Percentiles rank a stretch among this genome's conserved stretches.
Conservation (phyloP, 768 basidiomycete species). For the Boletus tylopilopsis region DNA sequence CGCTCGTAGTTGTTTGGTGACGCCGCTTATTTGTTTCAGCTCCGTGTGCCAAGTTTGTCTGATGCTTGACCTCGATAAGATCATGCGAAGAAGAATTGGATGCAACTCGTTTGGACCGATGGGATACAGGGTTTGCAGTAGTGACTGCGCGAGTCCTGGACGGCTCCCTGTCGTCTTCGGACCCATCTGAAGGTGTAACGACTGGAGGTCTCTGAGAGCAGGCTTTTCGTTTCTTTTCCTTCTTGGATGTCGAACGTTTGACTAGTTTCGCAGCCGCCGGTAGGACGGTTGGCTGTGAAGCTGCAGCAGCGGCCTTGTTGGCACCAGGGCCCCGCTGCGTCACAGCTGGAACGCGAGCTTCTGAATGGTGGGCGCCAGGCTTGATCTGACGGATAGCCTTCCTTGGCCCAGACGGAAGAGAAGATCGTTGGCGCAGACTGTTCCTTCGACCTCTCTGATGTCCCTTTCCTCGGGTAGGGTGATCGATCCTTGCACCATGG, state of each 20-base stretch:
- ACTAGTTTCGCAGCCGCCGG: not conserved
- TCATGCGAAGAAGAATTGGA: not conserved
- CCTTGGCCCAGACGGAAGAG: not conserved
- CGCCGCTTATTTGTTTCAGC: not conserved
- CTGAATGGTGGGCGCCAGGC: not conserved
- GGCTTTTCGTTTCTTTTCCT: conserved; percentile 21
- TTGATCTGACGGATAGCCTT: not conserved
- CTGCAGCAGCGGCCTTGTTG: not conserved
- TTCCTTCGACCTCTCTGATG: not conserved
- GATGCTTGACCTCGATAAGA: not conserved
- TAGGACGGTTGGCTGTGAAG: not conserved
- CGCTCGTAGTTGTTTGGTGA: not conserved
- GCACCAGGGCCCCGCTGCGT: too few species aligned
- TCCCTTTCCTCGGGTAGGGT: not conserved
- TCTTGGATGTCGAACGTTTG: not conserved
- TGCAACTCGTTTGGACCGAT: conserved; percentile 11
- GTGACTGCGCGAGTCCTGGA: not conserved
- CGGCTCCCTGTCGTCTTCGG: conserved; percentile 17
- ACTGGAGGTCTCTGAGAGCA: conserved; percentile 18
- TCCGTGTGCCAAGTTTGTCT: not conserved
- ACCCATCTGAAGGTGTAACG: conserved; percentile 18
- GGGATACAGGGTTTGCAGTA: not conserved
- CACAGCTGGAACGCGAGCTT: conserved; percentile 8
- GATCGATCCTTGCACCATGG: not conserved
- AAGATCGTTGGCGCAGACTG: not conserved